Percentiles rank a stretch among this genome's conserved stretches.
These are phyloP conservation scores for Diaporthe sp. DNA, from an alignment of 2,329 filamentous ascomycete genomes.

Conservation along the genomic window DNA sequence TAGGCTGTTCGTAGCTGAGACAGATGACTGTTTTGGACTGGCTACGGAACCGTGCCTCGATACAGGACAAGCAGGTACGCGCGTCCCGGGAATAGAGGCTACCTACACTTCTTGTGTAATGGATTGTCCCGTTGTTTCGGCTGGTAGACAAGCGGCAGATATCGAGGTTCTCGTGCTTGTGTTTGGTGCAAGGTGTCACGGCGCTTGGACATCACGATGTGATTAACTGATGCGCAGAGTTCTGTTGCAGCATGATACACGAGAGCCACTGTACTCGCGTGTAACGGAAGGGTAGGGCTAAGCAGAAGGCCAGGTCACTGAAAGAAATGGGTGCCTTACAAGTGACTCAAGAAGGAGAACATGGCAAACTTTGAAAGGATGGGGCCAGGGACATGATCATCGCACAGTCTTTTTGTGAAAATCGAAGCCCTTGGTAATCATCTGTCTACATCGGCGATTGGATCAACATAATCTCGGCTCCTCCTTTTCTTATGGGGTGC, in stretches of 20 bases:
- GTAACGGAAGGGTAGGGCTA: no score
- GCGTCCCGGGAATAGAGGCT: neutral
- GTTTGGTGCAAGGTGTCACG: neutral
- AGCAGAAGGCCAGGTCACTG: no score
- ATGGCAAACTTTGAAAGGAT: neutral
- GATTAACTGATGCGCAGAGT: neutral
- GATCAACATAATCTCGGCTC: neutral
- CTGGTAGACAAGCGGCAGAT: no score
- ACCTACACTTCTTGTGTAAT: neutral
- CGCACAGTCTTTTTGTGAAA: neutral
- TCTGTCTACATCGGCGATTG: neutral
- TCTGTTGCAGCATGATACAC: neutral
- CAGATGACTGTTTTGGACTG: neutral
- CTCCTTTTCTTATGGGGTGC: neutral
- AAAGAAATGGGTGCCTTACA: neutral
- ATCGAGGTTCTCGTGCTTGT: neutral
- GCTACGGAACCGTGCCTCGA: neutral
- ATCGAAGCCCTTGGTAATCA: neutral
- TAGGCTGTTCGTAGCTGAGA: neutral
- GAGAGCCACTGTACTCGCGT: neutral
- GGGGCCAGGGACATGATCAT: neutral
- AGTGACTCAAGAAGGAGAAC: neutral
- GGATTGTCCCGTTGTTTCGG: no score
- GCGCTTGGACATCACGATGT: no score
- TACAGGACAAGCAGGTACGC: neutral